Percentiles rank a stretch among this genome's conserved stretches.
phyloP scores from a whole-genome alignment of 768 basidiomycete genomes.

The Boletus speciosus region DNA sequence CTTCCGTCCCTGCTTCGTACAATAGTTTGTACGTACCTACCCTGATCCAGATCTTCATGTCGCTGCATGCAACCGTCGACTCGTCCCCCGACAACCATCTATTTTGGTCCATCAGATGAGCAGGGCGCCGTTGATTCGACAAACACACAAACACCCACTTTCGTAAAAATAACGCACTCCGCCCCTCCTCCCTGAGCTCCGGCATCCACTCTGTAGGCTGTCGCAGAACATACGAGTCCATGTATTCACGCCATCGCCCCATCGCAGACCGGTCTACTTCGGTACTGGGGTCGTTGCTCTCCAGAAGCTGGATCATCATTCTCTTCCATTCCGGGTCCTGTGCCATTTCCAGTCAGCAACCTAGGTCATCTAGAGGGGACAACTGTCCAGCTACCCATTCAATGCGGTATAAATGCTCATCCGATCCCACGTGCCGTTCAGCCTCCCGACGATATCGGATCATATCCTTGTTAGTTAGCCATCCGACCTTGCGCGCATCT shows the following conservation, averaged over 20 bases:
- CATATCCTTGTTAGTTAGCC: constrained; percentile 58
- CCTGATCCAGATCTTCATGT: constrained; percentile 49
- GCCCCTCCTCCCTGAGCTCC: constrained; percentile 33
- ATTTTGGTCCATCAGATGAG: constrained; percentile 40
- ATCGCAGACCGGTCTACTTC: constrained; percentile 46
- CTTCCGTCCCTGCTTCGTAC: constrained; percentile 67
- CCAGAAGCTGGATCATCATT: constrained; percentile 60
- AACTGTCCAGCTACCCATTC: constrained; percentile 62
- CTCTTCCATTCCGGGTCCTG: constrained; percentile 55
- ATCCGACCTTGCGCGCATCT: constrained; percentile 52
- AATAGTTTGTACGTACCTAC: constrained; percentile 63
- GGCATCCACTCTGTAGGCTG: constrained; percentile 72
- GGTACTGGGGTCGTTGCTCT: constrained; percentile 62
- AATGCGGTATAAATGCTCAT: constrained; percentile 73
- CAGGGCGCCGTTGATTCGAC: constrained; percentile 5
- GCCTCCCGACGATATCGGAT: constrained; percentile 79
- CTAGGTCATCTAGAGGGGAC: background rate
- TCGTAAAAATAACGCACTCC: constrained; percentile 49
- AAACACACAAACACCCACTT: constrained; percentile 42
- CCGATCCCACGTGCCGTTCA: constrained; percentile 68
- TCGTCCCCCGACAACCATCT: constrained; percentile 46
- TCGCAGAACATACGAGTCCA: constrained; percentile 67
- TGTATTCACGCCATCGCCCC: constrained; percentile 70
- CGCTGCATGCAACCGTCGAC: constrained; percentile 16
- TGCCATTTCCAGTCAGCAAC: constrained; percentile 15